These are phyloP conservation scores for Pseudohyphozyma bogoriensis DNA, from an alignment of 768 basidiomycete species.

Conservation along the genomic window DNA sequence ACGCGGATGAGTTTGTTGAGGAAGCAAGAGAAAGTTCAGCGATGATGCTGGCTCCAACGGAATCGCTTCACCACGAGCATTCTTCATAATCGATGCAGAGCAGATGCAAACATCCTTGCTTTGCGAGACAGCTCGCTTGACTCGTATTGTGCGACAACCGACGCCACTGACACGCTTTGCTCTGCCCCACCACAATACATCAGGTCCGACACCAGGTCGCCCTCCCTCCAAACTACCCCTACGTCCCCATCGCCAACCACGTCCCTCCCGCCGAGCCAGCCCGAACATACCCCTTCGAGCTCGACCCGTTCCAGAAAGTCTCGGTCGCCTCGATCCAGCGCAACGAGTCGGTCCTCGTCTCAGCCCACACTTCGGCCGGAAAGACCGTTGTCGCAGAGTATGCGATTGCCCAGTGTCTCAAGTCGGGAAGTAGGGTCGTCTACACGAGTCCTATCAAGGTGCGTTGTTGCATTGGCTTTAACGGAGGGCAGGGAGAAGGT, in stretches of 20 bases:
- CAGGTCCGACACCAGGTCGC: constrained; percentile 94
- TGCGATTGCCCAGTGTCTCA: constrained; percentile 91
- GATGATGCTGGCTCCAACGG: too few relatives aligned
- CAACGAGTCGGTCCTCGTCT: constrained; percentile 94
- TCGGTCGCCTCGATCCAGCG: constrained; percentile 91
- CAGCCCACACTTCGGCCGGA: constrained; percentile 96
- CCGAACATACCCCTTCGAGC: constrained; percentile 84
- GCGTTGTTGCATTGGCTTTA: constrained; percentile 35
- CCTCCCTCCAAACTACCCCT: constrained; percentile 81
- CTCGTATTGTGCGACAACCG: not conserved
- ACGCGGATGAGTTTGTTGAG: not conserved
- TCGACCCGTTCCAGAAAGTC: constrained; percentile 95
- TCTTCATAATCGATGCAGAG: not conserved
- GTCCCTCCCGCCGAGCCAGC: constrained; percentile 83
- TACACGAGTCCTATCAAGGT: constrained; percentile 99
- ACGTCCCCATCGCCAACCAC: constrained; percentile 80
- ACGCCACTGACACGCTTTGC: too few relatives aligned
- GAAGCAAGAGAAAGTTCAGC: not conserved
- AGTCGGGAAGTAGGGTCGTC: constrained; percentile 88
- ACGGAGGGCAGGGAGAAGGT: not conserved
- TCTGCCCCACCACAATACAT: not conserved
- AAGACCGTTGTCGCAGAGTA: constrained; percentile 99
- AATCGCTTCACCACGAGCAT: too few relatives aligned
- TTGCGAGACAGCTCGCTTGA: not conserved
- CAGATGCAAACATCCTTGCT: not conserved